A percentile compares a stretch with the other conserved stretches of the same genome.
Conservation (phyloP, 768 basidiomycete species). For the Cystofilobasidium capitatum region DNA sequence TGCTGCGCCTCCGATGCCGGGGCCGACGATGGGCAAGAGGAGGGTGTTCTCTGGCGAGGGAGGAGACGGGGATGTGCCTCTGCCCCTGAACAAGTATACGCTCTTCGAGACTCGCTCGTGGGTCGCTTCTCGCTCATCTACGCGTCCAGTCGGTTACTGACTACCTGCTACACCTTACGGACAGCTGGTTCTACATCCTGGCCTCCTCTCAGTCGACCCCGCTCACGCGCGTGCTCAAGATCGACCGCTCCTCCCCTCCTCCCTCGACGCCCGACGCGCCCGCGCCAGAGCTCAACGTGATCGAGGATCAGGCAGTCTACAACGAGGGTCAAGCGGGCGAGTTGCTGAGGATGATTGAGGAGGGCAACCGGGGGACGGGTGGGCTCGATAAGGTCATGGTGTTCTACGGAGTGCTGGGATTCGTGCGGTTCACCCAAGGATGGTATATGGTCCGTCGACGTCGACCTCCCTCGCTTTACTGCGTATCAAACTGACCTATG, state of each 20-base stretch:
- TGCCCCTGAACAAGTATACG: slow-evolving; percentile 65
- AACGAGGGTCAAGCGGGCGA: slow-evolving; percentile 78
- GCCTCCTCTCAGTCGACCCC: slow-evolving; percentile 82
- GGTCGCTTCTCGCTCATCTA: slow-evolving; percentile 10
- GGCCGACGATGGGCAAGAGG: neutral
- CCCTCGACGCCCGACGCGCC: slow-evolving; percentile 34
- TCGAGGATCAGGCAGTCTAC: slow-evolving; percentile 84
- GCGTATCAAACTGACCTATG: neutral
- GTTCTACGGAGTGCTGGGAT: slow-evolving; percentile 63
- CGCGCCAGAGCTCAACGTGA: slow-evolving; percentile 51
- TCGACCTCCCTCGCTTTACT: too few relatives aligned
- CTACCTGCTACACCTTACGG: neutral
- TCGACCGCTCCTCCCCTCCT: slow-evolving; percentile 51
- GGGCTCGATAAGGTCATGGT: slow-evolving; percentile 65
- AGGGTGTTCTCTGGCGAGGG: neutral
- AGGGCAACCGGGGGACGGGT: slow-evolving; percentile 80
- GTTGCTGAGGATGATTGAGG: slow-evolving; percentile 88
- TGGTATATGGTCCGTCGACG: slow-evolving; percentile 63
- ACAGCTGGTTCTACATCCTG: slow-evolving; percentile 71
- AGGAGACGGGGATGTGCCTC: slow-evolving; percentile 13
- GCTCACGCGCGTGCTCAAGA: slow-evolving; percentile 80
- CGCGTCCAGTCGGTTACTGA: neutral
- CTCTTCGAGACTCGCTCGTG: slow-evolving; percentile 76
- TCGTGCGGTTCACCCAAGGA: slow-evolving; percentile 85
- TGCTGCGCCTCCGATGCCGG: too few relatives aligned